Evolutionary conservation across 2,329 filamentous ascomycete species (phyloP), one percentile per base, ranked within the genome.

Genomic region (Penicillium sp.): DNA sequence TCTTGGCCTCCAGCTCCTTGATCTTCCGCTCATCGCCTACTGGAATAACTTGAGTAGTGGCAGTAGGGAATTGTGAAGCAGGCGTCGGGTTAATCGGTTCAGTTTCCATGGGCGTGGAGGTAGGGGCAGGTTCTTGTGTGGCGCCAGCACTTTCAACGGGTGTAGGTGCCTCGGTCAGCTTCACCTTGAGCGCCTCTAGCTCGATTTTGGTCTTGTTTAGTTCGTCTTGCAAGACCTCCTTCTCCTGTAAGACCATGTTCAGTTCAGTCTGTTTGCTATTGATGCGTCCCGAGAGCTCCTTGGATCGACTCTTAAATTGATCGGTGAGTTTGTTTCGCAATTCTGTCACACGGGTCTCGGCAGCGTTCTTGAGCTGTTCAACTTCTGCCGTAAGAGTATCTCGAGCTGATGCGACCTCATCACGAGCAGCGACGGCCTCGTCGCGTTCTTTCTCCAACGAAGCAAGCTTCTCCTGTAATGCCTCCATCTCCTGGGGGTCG

Each of bases 401-500:
- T 61, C 76, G 81, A 64, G 80, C 79, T 2, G 78, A 72, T 46
- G 83, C 76, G 10, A 90, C 77, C 58, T 91, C 87, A 61, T 89
- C 82, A 7, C 86, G 82, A 67, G 79, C 80, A 4, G 77, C 71
- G 39, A 83, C 75, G 6, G 89, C 77, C 59, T 91, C 86, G 59
- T 88, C 81, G 5, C 87, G 83, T 68, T 92, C 88, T 26, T 79
- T 76, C 69, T 91, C 82, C 10, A 92, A 76, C 1, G 77, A 77
- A 6, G 85, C 77, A 49, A 97, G 84, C 55, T 87, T 87, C 68
- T 89, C 86, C 77, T 94, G 96, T 54, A 99, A 82, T 55, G 89
- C 87, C 65, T 97, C 93, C 70, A 97, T 84, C 68, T 97, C 93
- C 3, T 90, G 91, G 39, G 94, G 93, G 69, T 99, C 94, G 48